phyloP scores from a whole-genome alignment of 2,329 filamentous ascomycete species.

The Sclerotinia glacialis region DNA sequence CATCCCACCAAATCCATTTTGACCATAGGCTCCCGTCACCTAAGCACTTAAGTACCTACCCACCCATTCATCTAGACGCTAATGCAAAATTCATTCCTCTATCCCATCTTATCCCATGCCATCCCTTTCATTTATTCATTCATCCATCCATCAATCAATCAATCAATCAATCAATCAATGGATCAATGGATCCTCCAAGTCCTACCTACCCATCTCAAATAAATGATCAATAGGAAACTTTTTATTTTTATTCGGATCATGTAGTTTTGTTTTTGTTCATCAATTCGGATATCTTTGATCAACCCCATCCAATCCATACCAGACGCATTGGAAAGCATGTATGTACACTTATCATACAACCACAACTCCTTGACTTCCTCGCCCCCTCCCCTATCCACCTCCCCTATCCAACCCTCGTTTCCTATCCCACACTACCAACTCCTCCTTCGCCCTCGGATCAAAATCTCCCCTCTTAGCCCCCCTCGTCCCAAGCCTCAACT shows the following conservation, averaged over 20 bases:
- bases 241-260: neutral
- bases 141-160: neutral
- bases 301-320: neutral
- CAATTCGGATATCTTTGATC: neutral
- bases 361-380: neutral
- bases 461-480: slow-evolving; percentile 31
- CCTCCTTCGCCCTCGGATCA: slow-evolving; percentile 32
- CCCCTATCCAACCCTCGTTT: neutral
- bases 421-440: slow-evolving; percentile 25
- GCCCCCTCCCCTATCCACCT: neutral
- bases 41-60: too few species aligned
- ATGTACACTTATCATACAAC: slow-evolving; percentile 6
- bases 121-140: neutral
- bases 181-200: too few species aligned
- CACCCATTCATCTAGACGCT: too few species aligned
- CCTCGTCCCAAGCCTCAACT: slow-evolving; percentile 36
- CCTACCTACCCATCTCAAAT: neutral
- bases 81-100: too few species aligned
- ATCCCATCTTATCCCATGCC: neutral
- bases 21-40: neutral
- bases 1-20: too few species aligned
- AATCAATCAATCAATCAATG: too few species aligned
- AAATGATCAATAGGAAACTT: too few species aligned
- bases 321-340: neutral
- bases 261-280: neutral